phyloP scores from a whole-genome alignment of 352 stramenopile genomes.

The Phytophthora meadii region DNA sequence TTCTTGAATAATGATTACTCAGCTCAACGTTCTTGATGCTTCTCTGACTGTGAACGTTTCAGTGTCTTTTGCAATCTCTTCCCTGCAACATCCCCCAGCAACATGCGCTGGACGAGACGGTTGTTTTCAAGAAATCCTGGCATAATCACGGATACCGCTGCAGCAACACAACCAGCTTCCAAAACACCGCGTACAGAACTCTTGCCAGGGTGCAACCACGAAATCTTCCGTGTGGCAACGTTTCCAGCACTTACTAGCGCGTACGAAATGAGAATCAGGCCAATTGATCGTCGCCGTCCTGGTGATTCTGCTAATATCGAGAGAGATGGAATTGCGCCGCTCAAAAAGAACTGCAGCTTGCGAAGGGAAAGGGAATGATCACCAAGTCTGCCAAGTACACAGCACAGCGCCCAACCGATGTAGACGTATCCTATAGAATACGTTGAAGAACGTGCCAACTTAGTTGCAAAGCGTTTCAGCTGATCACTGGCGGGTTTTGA shows the following conservation, averaged over 20 bases:
- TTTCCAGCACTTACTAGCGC: slow-evolving; percentile 54
- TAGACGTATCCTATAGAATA: slow-evolving; percentile 20
- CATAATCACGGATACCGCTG: slow-evolving; percentile 43
- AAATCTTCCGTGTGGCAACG: slow-evolving; percentile 35
- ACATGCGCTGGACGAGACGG: slow-evolving; percentile 30
- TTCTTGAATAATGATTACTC: too few relatives aligned
- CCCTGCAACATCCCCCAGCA: slow-evolving; percentile 29
- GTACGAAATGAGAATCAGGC: slow-evolving; percentile 65
- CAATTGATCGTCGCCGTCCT: slow-evolving; percentile 52
- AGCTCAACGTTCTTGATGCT: neutral
- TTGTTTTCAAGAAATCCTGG: slow-evolving; percentile 30
- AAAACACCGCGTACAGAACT: slow-evolving; percentile 30
- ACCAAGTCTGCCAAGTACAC: slow-evolving; percentile 14
- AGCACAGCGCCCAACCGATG: slow-evolving; percentile 16
- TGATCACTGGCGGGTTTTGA: slow-evolving; percentile 7
- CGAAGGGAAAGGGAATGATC: slow-evolving; percentile 5
- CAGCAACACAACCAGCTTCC: slow-evolving; percentile 41
- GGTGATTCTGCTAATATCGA: slow-evolving; percentile 57
- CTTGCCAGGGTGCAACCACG: slow-evolving; percentile 35
- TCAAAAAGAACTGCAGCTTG: slow-evolving; percentile 57
- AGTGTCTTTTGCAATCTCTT: slow-evolving; percentile 1
- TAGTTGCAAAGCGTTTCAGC: slow-evolving; percentile 12
- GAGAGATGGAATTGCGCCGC: slow-evolving; percentile 47
- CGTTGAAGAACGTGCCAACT: slow-evolving; percentile 7
- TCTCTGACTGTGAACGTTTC: neutral